A percentile compares a stretch with the other conserved stretches of the same genome.
Evolutionary conservation across 2,329 filamentous ascomycete species (phyloP).

Genomic region (Claviceps arundinis): DNA sequence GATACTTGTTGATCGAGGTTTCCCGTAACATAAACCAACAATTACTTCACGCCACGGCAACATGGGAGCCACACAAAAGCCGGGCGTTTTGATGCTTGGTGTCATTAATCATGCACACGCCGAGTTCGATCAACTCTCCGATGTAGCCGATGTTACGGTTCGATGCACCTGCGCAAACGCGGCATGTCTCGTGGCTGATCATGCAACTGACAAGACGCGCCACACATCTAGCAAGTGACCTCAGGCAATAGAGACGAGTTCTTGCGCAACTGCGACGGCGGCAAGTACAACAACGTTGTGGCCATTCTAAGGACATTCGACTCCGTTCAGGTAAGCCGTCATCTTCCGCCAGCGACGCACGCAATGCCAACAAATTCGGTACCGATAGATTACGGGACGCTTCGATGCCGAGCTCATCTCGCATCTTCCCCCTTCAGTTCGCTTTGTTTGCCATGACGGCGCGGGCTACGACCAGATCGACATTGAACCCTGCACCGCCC

Average conservation of each 20-base stretch:
- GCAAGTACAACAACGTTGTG: conserved; percentile 41
- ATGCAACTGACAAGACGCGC: background rate
- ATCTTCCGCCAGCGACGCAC: too few relatives aligned
- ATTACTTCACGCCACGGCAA: background rate
- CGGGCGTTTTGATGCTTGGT: conserved; percentile 11
- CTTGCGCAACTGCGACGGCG: conserved; percentile 37
- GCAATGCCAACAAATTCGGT: background rate
- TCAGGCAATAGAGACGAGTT: conserved; percentile 9
- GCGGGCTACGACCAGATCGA: conserved; percentile 60
- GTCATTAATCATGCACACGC: conserved; percentile 8
- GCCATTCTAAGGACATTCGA: conserved; percentile 45
- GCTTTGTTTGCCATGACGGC: conserved; percentile 28
- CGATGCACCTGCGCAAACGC: background rate
- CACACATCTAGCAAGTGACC: conserved; percentile 6
- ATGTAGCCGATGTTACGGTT: conserved; percentile 8
- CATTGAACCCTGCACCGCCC: conserved; percentile 42
- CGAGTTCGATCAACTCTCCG: conserved; percentile 9
- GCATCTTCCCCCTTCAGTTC: conserved; percentile 25
- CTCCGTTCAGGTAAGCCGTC: conserved; percentile 4
- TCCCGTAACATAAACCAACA: background rate
- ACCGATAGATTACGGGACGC: conserved; percentile 38
- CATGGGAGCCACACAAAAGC: conserved; percentile 1
- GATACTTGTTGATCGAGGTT: background rate
- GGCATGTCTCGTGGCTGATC: background rate
- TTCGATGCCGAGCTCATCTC: conserved; percentile 49